Evolutionary conservation across 169 alveolate species (phyloP).

Genomic region (Plasmodium sp.): DNA sequence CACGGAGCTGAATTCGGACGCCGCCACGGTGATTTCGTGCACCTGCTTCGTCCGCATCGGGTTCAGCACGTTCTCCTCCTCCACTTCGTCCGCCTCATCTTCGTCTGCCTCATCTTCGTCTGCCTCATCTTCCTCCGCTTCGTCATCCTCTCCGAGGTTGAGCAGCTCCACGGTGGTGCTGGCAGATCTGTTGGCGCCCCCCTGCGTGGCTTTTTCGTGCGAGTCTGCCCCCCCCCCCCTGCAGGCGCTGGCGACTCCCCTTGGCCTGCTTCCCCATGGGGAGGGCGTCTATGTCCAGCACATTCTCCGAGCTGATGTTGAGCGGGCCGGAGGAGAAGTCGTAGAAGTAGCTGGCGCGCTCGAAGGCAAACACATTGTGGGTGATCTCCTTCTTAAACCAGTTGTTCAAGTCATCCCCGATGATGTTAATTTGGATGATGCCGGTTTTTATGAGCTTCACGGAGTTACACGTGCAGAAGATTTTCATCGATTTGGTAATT

Average conservation of each 20-base stretch:
- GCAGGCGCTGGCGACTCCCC: background rate
- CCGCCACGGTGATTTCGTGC: slow-evolving; percentile 21
- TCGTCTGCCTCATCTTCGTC: background rate
- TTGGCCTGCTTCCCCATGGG: background rate
- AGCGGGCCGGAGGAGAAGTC: slow-evolving; percentile 52
- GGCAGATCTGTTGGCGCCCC: background rate
- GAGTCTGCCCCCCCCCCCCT: background rate
- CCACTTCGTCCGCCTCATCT: background rate
- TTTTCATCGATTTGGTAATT: slow-evolving; percentile 19
- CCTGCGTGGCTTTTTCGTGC: no score
- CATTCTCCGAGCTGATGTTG: slow-evolving; percentile 60
- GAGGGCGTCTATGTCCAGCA: background rate
- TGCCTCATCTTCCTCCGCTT: background rate
- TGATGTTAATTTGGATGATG: slow-evolving; percentile 24
- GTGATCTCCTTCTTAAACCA: slow-evolving; percentile 52
- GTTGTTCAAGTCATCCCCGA: slow-evolving; percentile 57
- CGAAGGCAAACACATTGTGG: slow-evolving; percentile 19
- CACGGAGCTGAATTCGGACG: slow-evolving; percentile 36
- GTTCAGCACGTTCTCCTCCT: slow-evolving; percentile 21
- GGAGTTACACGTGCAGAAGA: slow-evolving; percentile 54
- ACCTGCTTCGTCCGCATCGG: slow-evolving; percentile 49
- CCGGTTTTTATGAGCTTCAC: slow-evolving; percentile 21
- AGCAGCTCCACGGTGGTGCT: background rate
- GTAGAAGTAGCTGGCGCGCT: slow-evolving; percentile 16
- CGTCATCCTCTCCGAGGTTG: background rate